Percentiles rank a stretch among this genome's conserved stretches.
phyloP scores from a whole-genome alignment of 768 basidiomycete species.

The Multifurca ochricompacta region DNA sequence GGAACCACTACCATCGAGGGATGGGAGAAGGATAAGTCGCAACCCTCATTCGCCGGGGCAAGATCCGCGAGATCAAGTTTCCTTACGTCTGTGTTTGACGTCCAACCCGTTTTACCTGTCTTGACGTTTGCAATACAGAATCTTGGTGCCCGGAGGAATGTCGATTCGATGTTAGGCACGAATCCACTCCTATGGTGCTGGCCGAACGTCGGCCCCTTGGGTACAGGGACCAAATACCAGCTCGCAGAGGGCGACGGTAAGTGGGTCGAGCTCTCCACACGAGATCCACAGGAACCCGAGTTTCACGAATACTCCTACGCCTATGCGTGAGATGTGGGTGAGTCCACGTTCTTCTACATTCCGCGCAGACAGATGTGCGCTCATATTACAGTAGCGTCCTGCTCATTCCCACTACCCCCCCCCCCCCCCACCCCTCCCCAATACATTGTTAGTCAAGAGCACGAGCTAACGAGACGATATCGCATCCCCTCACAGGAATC shows the following conservation, averaged over 20 bases:
- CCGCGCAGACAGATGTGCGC: not conserved
- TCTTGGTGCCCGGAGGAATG: slow-evolving; percentile 65
- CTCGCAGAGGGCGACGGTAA: slow-evolving; percentile 67
- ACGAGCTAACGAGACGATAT: not conserved
- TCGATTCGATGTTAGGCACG: slow-evolving; percentile 67
- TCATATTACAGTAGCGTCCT: slow-evolving; percentile 1
- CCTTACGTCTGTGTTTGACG: slow-evolving; percentile 63
- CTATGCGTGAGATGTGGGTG: slow-evolving; percentile 4
- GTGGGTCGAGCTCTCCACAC: slow-evolving; percentile 42
- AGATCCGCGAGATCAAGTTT: slow-evolving; percentile 85
- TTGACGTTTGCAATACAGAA: slow-evolving; percentile 44
- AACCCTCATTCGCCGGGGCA: slow-evolving; percentile 74
- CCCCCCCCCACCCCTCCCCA: not conserved
- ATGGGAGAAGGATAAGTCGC: slow-evolving; percentile 96
- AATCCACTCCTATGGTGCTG: slow-evolving; percentile 80
- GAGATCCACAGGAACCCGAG: not conserved
- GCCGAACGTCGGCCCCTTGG: slow-evolving; percentile 51
- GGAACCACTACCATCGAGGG: slow-evolving; percentile 96
- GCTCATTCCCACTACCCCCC: no score
- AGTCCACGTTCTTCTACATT: not conserved
- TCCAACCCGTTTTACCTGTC: not conserved
- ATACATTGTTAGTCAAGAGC: not conserved
- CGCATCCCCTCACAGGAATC: slow-evolving; percentile 4
- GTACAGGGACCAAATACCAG: slow-evolving; percentile 72
- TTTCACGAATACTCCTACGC: not conserved